Conservation (phyloP, 2,329 filamentous ascomycete genomes). For the Ascochyta viciae-villosae region DNA sequence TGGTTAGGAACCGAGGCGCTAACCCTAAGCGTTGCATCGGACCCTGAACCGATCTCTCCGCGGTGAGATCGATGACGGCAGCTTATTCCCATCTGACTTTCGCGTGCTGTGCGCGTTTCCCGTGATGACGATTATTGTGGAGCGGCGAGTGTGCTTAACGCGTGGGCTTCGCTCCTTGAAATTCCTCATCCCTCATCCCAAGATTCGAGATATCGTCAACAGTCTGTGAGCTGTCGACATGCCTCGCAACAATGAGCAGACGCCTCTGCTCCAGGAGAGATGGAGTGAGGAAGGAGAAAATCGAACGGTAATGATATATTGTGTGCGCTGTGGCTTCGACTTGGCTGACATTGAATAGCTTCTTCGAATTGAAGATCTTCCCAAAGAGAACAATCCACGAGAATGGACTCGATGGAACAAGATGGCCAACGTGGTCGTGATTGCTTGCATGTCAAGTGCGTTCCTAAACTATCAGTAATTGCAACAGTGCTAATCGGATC, state of each 20-base stretch:
- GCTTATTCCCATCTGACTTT: constrained; percentile 6
- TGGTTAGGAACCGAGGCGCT: neutral
- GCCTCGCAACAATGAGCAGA: constrained; percentile 45
- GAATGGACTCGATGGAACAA: constrained; percentile 56
- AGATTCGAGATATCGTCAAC: neutral
- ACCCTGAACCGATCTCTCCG: neutral
- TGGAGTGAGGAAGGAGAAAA: constrained; percentile 41
- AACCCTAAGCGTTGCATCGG: neutral
- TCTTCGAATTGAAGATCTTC: constrained; percentile 35
- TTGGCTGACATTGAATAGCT: constrained; percentile 15
- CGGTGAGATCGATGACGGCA: constrained; percentile 14
- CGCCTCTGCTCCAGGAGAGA: constrained; percentile 49
- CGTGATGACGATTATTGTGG: constrained; percentile 14
- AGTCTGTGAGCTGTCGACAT: constrained; percentile 16
- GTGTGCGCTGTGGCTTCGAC: constrained; percentile 8
- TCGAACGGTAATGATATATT: constrained; percentile 36
- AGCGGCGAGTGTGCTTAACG: constrained; percentile 8
- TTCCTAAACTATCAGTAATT: neutral
- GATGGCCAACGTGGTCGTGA: constrained; percentile 58
- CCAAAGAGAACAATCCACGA: constrained; percentile 54
- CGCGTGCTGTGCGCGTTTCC: constrained; percentile 7
- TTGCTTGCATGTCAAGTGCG: constrained; percentile 58
- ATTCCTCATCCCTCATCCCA: neutral
- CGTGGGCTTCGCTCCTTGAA: neutral
- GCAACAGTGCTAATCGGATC: neutral